Conservation (phyloP, 2,329 filamentous ascomycete genomes). For the Ambrosiella xylebori region DNA sequence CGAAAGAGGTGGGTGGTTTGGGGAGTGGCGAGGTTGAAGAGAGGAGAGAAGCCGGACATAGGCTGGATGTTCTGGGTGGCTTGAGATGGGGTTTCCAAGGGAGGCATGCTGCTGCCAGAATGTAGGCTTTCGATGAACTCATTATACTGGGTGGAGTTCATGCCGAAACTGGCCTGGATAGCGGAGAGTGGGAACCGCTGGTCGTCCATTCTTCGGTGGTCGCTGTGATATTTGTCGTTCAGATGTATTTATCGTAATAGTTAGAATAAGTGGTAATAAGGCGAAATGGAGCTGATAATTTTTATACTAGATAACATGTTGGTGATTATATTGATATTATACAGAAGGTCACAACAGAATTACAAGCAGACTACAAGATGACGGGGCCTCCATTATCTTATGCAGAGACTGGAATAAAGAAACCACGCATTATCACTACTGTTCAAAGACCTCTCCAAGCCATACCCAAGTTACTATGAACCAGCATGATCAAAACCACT, state of each 20-base stretch:
- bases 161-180: background rate
- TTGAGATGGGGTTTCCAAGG: background rate
- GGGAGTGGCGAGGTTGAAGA: conserved; percentile 3
- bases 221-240: too few species aligned
- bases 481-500: too few species aligned
- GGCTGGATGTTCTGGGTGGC: background rate
- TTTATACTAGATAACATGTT: too few species aligned
- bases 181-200: background rate
- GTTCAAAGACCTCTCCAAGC: too few species aligned
- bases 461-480: too few species aligned
- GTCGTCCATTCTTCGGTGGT: background rate
- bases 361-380: too few species aligned
- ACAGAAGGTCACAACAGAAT: too few species aligned
- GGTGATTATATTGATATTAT: too few species aligned
- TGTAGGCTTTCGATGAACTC: background rate
- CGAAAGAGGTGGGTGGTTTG: background rate
- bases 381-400: too few species aligned
- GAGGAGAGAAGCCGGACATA: background rate
- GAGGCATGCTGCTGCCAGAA: background rate
- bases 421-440: too few species aligned
- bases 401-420: too few species aligned
- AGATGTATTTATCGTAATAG: background rate
- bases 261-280: background rate
- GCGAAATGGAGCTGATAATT: background rate
- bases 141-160: background rate